These are phyloP conservation scores for Lactifluus pinguis DNA, from an alignment of 768 basidiomycete genomes.

Conservation along the genomic window DNA sequence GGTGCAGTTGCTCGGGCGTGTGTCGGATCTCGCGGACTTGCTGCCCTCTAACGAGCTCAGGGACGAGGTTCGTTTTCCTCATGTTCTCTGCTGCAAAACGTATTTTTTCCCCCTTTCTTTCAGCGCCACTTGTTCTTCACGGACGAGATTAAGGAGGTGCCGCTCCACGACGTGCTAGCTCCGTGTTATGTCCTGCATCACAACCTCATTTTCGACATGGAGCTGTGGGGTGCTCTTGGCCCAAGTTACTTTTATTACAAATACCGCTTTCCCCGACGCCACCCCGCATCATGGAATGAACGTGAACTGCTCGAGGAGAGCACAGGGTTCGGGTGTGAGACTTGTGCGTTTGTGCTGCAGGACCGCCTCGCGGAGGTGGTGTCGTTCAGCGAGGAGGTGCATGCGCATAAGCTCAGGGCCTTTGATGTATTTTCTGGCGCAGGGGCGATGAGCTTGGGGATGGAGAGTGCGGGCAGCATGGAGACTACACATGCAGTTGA, in stretches of 20 bases:
- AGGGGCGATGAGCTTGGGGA: conserved; percentile 54
- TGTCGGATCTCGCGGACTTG: conserved; percentile 30
- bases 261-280: conserved; percentile 37
- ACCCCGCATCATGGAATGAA: conserved; percentile 28
- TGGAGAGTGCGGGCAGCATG: conserved; percentile 45
- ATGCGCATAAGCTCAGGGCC: conserved; percentile 23
- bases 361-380: conserved; percentile 13
- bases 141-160: conserved; percentile 31
- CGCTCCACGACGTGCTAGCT: conserved; percentile 34
- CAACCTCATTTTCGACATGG: conserved; percentile 22
- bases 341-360: conserved; percentile 31
- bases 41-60: conserved; percentile 34
- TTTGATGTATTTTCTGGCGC: conserved; percentile 38
- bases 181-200: conserved; percentile 41
- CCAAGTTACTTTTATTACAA: conserved; percentile 46
- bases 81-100: not conserved
- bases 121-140: conserved; percentile 60
- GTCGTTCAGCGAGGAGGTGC: conserved; percentile 26
- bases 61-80: conserved; percentile 43
- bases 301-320: conserved; percentile 25
- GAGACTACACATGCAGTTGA: conserved; percentile 61
- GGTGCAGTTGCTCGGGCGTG: conserved; percentile 40
- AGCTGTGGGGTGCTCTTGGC: conserved; percentile 23
- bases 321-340: conserved; percentile 38
- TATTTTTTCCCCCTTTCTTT: not conserved